Conservation (phyloP, 371 early-diverging fungal species). For the Globomyces sp. region DNA sequence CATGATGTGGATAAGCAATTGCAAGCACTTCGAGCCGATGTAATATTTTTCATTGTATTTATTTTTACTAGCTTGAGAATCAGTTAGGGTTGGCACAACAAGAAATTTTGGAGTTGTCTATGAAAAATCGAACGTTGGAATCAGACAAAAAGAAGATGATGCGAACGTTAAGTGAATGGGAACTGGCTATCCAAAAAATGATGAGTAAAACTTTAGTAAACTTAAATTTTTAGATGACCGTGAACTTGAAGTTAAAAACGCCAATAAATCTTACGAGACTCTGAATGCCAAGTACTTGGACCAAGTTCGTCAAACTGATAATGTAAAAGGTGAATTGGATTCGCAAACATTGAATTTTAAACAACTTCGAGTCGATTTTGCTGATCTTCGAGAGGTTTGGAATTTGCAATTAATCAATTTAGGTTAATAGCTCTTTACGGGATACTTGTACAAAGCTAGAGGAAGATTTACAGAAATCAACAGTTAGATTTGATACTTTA, state of each 20-base stretch:
- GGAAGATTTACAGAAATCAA: conserved; percentile 18
- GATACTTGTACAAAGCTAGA: conserved; percentile 17
- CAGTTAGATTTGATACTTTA: conserved; percentile 31
- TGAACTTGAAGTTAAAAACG: not conserved
- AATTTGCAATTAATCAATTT: not conserved
- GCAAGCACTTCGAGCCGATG: not conserved
- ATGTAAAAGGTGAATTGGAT: not conserved
- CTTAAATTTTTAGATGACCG: not conserved
- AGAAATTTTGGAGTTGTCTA: not conserved
- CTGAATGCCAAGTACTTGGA: not conserved
- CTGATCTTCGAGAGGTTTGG: conserved; percentile 30
- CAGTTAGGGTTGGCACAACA: conserved; percentile 13
- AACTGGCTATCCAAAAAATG: conserved; percentile 12
- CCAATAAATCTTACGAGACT: not conserved
- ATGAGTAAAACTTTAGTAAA: not conserved
- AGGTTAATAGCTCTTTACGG: conserved; percentile 7
- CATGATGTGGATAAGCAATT: not conserved
- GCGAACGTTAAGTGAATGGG: conserved; percentile 10
- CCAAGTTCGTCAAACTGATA: not conserved
- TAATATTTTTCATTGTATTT: not conserved
- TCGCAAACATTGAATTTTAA: conserved; percentile 10
- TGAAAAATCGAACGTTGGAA: not conserved
- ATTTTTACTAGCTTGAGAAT: conserved; percentile 4
- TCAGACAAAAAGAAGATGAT: conserved; percentile 4
- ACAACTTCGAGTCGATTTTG: conserved; percentile 27